phyloP scores from a whole-genome alignment of 2,329 filamentous ascomycete species.

The Sordariomycetes sp. region DNA sequence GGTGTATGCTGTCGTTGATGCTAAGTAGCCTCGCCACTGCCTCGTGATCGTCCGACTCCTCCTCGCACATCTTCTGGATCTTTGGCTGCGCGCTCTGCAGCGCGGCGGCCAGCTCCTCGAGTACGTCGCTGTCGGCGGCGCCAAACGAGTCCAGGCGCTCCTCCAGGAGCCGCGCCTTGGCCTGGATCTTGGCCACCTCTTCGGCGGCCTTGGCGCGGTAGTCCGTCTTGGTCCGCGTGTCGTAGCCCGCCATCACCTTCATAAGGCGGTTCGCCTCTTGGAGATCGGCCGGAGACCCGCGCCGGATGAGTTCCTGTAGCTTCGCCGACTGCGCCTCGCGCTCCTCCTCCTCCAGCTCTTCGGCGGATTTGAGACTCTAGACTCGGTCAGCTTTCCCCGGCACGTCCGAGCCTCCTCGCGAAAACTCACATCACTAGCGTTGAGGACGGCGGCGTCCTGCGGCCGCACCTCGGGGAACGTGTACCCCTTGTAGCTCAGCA shows the following conservation, averaged over 20 bases:
- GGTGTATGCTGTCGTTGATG: constrained; percentile 97
- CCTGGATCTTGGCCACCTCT: constrained; percentile 87
- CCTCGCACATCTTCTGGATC: constrained; percentile 98
- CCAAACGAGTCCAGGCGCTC: constrained; percentile 81
- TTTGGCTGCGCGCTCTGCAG: constrained; percentile 92
- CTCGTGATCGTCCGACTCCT: constrained; percentile 93
- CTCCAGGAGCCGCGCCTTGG: constrained; percentile 84
- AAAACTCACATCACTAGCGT: constrained; percentile 78
- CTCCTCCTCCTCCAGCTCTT: constrained; percentile 98
- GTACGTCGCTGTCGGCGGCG: constrained; percentile 63
- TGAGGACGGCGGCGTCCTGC: constrained; percentile 92
- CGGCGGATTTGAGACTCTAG: constrained; percentile 85
- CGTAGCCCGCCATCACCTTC: constrained; percentile 98
- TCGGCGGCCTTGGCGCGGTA: constrained; percentile 96
- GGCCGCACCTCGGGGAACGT: constrained; percentile 82
- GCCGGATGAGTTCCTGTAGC: constrained; percentile 86
- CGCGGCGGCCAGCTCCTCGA: constrained; percentile 75
- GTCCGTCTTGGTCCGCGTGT: constrained; percentile 90
- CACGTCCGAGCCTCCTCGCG: neutral
- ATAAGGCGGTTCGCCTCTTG: constrained; percentile 96
- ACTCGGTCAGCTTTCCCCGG: constrained; percentile 1
- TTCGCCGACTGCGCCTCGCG: constrained; percentile 93
- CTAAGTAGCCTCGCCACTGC: constrained; percentile 90
- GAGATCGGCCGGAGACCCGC: constrained; percentile 82
- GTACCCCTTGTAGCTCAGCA: constrained; percentile 95